Evolutionary conservation across 148 eudicot species (phyloP), one percentile per base, ranked within the genome.

Genomic region (Rhododendron griersonianum): DNA sequence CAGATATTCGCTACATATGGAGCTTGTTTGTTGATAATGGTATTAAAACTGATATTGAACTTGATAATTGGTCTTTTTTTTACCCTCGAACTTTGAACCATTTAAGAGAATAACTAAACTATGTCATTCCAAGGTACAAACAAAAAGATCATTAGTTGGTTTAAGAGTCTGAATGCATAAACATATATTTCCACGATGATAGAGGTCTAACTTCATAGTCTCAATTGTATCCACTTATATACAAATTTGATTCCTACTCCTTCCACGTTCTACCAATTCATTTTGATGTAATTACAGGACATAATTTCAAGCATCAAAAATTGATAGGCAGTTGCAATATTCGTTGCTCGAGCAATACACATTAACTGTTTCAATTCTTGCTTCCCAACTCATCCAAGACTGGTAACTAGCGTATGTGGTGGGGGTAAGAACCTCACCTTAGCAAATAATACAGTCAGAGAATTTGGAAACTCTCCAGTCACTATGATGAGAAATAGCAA

Each of bases 381-480:
- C 55, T 61, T 41, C 4, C 28, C 9, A 82, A 19, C 19, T 5
- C 45, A 39, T 65, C 11, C 41, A 83, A 50, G 78, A 69, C 78
- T 11, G 2, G 51, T 30, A 53, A 21, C 44, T 23, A n/a, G 25
- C 5, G 30, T 41, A 59, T 14, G 39, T 50, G 65, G 65, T 48
- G 44, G 78, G 59, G 59, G 51, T 30, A 83, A 53, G 85, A 75
- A 28, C 61, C 89, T 86, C 80, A 95, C 99, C 99, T 97, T 94
- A 50, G 90, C 98, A 87, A 93, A 87, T 85, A 95, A 88, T 71
- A 95, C 57, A 37, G 92, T 84, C 55, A 97, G 13, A 19, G 99
- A 97, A 89, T 90, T 85, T 53, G 99, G 99, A 89, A 97, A 89
- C 83, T 97, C 99, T 85, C 94, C 91, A 3, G 99, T 97, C 19